Conservation (phyloP, 1,139 yeast genomes). For the Yamadazyma diospyri region DNA sequence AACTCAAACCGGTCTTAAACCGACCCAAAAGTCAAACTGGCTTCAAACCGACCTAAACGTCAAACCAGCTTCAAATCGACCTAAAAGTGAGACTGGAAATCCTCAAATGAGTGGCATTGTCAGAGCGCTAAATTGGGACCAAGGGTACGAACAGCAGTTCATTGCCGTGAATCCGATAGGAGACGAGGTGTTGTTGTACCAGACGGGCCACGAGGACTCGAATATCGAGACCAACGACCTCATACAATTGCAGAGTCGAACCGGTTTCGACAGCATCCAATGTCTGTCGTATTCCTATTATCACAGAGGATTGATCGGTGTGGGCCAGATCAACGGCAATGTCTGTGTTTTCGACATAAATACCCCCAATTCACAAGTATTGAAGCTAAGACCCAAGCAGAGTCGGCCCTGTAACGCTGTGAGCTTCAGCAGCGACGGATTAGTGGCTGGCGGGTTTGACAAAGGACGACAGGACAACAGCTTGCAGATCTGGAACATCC, state of each 20-base stretch:
- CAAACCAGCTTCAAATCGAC: not conserved
- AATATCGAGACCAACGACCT: constrained; percentile 36
- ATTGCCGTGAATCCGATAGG: constrained; percentile 65
- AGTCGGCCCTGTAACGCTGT: constrained; percentile 73
- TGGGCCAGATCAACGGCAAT: constrained; percentile 71
- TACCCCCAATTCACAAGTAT: constrained; percentile 31
- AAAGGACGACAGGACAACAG: constrained; percentile 77
- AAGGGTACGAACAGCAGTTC: constrained; percentile 51
- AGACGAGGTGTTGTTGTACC: constrained; percentile 62
- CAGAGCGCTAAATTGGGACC: constrained; percentile 60
- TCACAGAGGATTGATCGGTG: constrained; percentile 60
- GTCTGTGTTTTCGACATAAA: constrained; percentile 63
- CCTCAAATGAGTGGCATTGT: constrained; percentile 29
- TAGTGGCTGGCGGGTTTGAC: constrained; percentile 78
- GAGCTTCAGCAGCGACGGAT: constrained; percentile 61
- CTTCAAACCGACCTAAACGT: not conserved
- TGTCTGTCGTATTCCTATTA: constrained; percentile 64
- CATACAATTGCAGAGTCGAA: constrained; percentile 46
- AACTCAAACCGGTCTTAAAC: not conserved
- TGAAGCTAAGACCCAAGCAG: constrained; percentile 61
- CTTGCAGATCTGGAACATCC: constrained; percentile 79
- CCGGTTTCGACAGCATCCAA: constrained; percentile 70
- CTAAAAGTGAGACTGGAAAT: too few species aligned
- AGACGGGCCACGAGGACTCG: constrained; percentile 45
- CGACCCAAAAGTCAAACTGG: not conserved